Conservation (phyloP, 192 early-diverging fungal genomes). For the Coemansia sp. region DNA sequence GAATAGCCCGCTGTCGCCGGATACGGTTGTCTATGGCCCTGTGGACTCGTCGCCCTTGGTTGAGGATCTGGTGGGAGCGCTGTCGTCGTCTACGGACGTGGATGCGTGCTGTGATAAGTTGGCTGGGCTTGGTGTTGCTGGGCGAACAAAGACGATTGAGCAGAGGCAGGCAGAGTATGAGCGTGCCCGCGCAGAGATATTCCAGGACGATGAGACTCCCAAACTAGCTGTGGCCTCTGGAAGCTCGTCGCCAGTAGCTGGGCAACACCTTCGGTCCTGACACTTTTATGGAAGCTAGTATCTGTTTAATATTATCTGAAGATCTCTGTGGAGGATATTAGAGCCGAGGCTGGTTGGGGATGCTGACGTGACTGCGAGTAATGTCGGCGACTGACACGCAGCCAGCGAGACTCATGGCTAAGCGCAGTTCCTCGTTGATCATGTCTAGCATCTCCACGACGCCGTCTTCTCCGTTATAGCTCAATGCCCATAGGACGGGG, state of each 20-base stretch:
- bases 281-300: not conserved
- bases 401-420: slow-evolving; percentile 78
- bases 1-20: not conserved
- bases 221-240: not conserved
- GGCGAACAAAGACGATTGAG: slow-evolving; percentile 8
- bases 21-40: not conserved
- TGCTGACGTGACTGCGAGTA: slow-evolving; percentile 24
- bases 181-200: slow-evolving; percentile 32
- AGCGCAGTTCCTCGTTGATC: slow-evolving; percentile 80
- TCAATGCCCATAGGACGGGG: slow-evolving; percentile 71
- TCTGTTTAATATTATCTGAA: not conserved
- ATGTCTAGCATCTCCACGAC: slow-evolving; percentile 79
- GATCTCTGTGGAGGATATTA: not conserved
- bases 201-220: slow-evolving; percentile 13
- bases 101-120: not conserved
- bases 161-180: slow-evolving; percentile 37
- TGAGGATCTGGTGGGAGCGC: not conserved
- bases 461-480: slow-evolving; percentile 80
- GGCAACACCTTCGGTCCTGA: not conserved
- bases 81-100: not conserved
- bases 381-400: slow-evolving; percentile 30
- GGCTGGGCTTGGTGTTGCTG: not conserved
- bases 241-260: not conserved
- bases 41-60: not conserved
- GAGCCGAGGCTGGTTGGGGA: slow-evolving; percentile 8